Evolutionary conservation across 371 early-diverging fungal genomes (phyloP).

Genomic region (Fennellomyces sp.): DNA sequence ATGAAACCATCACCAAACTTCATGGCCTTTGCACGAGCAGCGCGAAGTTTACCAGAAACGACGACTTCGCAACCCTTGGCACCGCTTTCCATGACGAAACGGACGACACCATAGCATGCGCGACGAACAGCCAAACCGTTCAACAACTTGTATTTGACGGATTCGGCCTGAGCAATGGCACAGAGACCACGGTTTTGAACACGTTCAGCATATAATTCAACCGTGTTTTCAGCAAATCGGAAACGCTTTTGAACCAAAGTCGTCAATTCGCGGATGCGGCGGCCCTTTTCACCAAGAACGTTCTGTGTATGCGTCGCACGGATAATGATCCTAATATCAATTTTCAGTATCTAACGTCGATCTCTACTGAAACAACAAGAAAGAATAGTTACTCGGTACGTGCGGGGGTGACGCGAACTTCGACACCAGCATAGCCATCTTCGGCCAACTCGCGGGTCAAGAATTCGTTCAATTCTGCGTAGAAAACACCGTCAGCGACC

Average conservation of each 20-base stretch:
- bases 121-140: conserved; percentile 98
- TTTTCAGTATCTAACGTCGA: not conserved
- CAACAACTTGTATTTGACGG: conserved; percentile 97
- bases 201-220: conserved; percentile 99
- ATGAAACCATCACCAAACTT: conserved; percentile 99
- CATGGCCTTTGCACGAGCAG: conserved; percentile 99
- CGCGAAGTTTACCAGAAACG: conserved; percentile 99
- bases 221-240: conserved; percentile 96
- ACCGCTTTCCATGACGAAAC: conserved; percentile 99
- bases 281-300: conserved; percentile 98
- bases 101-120: conserved; percentile 98
- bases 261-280: conserved; percentile 98
- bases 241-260: conserved; percentile 98
- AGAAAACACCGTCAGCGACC: conserved; percentile 99
- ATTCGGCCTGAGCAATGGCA: conserved; percentile 99
- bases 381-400: conserved; percentile 82
- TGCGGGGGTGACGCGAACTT: conserved; percentile 97
- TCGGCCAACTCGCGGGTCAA: conserved; percentile 93
- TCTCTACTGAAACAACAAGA: not conserved
- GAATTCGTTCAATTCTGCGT: conserved; percentile 99
- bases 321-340: conserved; percentile 83
- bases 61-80: conserved; percentile 99
- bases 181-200: conserved; percentile 98
- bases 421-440: conserved; percentile 97
- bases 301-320: conserved; percentile 98